Conservation (phyloP, 2,329 filamentous ascomycete genomes). For the Claviceps spartinae region DNA sequence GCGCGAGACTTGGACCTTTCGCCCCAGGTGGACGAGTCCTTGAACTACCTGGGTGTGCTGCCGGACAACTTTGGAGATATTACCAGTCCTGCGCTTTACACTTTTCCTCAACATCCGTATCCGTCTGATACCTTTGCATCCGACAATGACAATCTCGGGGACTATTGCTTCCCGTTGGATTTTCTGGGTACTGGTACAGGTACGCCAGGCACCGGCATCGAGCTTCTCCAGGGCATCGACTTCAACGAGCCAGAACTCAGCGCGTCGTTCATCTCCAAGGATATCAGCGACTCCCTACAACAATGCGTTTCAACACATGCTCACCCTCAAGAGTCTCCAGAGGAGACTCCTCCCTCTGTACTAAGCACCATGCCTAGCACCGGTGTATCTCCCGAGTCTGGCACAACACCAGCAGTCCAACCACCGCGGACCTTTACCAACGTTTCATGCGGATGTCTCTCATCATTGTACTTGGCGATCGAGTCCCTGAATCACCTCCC, state of each 20-base stretch:
- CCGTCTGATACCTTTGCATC: slow-evolving; percentile 9
- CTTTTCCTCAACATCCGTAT: not conserved
- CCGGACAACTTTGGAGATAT: slow-evolving; percentile 10
- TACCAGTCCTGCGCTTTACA: no score
- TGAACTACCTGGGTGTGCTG: slow-evolving; percentile 26
- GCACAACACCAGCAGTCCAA: not conserved
- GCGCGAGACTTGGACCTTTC: slow-evolving; percentile 22
- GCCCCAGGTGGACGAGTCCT: slow-evolving; percentile 12
- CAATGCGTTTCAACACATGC: slow-evolving; percentile 13
- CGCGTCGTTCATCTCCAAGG: slow-evolving; percentile 15
- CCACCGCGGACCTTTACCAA: slow-evolving; percentile 14
- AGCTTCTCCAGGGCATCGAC: slow-evolving; percentile 18
- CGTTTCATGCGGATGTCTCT: slow-evolving; percentile 32
- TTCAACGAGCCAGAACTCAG: slow-evolving; percentile 19
- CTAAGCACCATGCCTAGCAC: slow-evolving; percentile 12
- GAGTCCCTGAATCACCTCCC: slow-evolving; percentile 35
- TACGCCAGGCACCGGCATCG: slow-evolving; percentile 11
- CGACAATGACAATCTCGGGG: slow-evolving; percentile 3
- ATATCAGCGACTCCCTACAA: slow-evolving; percentile 15
- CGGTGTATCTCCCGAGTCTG: slow-evolving; percentile 8
- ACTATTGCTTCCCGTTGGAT: slow-evolving; percentile 6
- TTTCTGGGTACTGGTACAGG: slow-evolving; percentile 7
- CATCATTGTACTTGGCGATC: slow-evolving; percentile 35
- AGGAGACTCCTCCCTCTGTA: slow-evolving; percentile 10
- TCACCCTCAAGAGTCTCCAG: slow-evolving; percentile 7